phyloP scores from a whole-genome alignment of 2,329 filamentous ascomycete species.

The Aspergillus floridensis region DNA sequence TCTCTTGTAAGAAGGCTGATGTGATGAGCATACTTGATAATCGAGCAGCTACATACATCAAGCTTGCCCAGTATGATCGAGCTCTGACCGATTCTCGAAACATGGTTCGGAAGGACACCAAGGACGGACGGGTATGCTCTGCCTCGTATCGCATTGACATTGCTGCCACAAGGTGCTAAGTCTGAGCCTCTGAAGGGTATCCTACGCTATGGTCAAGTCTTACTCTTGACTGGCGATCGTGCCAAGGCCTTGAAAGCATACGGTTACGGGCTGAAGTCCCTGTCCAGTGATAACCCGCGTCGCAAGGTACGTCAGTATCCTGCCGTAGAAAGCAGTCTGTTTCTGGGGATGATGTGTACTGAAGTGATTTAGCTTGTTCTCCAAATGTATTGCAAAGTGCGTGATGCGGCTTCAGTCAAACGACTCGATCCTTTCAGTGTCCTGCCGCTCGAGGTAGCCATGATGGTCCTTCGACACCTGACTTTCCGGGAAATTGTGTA shows the following conservation, averaged over 20 bases:
- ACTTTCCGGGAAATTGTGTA: slow-evolving; percentile 52
- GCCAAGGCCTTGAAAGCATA: slow-evolving; percentile 58
- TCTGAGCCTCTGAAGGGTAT: slow-evolving; percentile 45
- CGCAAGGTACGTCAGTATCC: slow-evolving; percentile 26
- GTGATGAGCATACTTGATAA: slow-evolving; percentile 51
- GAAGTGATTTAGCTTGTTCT: slow-evolving; percentile 39
- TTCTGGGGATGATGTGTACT: not conserved
- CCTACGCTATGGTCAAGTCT: slow-evolving; percentile 52
- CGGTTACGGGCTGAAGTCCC: slow-evolving; percentile 55
- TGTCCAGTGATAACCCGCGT: slow-evolving; percentile 42
- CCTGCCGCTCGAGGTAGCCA: slow-evolving; percentile 55
- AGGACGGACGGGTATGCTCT: slow-evolving; percentile 49
- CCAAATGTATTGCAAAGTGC: slow-evolving; percentile 48
- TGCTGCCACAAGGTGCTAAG: slow-evolving; percentile 9
- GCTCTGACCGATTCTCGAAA: slow-evolving; percentile 57
- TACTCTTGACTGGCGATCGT: slow-evolving; percentile 48
- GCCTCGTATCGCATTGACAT: not conserved
- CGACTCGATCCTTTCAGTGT: slow-evolving; percentile 50
- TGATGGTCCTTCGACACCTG: slow-evolving; percentile 53
- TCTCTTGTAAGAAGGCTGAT: slow-evolving; percentile 34
- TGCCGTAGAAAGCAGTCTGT: not conserved
- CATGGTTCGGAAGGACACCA: slow-evolving; percentile 53
- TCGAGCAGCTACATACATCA: slow-evolving; percentile 55
- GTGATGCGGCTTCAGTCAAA: slow-evolving; percentile 29
- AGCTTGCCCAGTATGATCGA: slow-evolving; percentile 49